Conservation (phyloP, 805 yeast genomes). For the Candida sphagnicola region DNA sequence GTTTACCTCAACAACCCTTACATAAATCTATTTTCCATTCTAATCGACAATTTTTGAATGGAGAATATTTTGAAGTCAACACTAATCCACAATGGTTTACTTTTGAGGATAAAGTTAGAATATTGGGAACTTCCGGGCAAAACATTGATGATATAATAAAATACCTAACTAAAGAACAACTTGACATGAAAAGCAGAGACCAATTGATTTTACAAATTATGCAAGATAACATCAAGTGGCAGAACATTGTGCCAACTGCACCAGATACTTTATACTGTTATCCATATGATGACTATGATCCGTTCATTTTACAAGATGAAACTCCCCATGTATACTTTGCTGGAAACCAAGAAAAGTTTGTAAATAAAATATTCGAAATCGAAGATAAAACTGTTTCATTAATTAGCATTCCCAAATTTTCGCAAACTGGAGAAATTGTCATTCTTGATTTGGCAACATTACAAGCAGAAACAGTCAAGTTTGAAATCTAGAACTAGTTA, state of each 20-base stretch:
- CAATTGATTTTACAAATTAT: constrained; percentile 40
- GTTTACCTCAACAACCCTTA: constrained; percentile 88
- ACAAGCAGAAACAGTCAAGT: constrained; percentile 48
- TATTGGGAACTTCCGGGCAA: constrained; percentile 82
- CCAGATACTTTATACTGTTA: constrained; percentile 94
- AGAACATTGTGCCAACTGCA: constrained; percentile 87
- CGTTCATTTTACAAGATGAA: constrained; percentile 65
- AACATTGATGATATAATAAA: constrained; percentile 73
- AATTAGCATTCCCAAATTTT: constrained; percentile 69
- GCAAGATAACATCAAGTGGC: constrained; percentile 74
- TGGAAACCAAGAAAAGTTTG: constrained; percentile 75
- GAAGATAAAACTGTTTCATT: constrained; percentile 36
- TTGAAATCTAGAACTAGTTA: constrained; percentile 9
- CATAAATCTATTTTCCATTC: constrained; percentile 67
- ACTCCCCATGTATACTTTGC: constrained; percentile 84
- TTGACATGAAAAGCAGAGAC: constrained; percentile 33
- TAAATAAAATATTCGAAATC: constrained; percentile 11
- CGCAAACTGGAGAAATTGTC: constrained; percentile 51
- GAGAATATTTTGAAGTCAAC: constrained; percentile 20
- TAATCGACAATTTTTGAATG: constrained; percentile 38
- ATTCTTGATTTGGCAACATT: constrained; percentile 17
- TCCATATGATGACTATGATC: constrained; percentile 75
- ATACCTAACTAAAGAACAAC: constrained; percentile 39
- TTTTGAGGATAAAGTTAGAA: constrained; percentile 39
- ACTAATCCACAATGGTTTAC: constrained; percentile 75